Evolutionary conservation across 1,284 basidiomycete species (phyloP).

Genomic region (Heterobasidion irregulare): DNA sequence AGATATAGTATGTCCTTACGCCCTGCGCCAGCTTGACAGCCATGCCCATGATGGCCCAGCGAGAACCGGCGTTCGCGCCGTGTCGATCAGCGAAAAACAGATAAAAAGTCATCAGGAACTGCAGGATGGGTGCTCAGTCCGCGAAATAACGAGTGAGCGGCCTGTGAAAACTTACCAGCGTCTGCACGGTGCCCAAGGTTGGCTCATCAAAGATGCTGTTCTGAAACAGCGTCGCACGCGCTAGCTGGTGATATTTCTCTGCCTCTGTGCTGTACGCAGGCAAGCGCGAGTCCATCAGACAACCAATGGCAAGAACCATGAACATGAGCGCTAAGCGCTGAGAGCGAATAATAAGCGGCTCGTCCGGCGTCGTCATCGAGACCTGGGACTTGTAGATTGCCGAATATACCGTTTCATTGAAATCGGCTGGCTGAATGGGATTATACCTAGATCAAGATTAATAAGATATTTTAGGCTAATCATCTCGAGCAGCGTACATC

Average conservation of each 20-base stretch:
- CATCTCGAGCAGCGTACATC: conserved; percentile 41
- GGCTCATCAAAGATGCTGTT: conserved; percentile 67
- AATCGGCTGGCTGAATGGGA: conserved; percentile 55
- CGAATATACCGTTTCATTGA: conserved; percentile 55
- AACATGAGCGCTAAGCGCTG: conserved; percentile 68
- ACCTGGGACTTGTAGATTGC: conserved; percentile 50
- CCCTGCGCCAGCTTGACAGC: conserved; percentile 72
- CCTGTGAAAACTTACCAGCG: conserved; percentile 39
- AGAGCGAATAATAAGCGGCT: conserved; percentile 37
- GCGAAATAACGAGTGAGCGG: not conserved
- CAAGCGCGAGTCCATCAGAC: conserved; percentile 56
- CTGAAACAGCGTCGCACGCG: conserved; percentile 64
- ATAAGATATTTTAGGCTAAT: not conserved
- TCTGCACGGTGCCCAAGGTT: conserved; percentile 63
- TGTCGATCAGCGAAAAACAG: conserved; percentile 69
- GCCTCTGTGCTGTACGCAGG: conserved; percentile 67
- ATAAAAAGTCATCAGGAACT: conserved; percentile 76
- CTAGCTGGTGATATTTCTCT: conserved; percentile 71
- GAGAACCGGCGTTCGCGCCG: conserved; percentile 60
- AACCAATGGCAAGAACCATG: conserved; percentile 69
- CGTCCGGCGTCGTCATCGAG: conserved; percentile 35
- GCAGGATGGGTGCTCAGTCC: not conserved
- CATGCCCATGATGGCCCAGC: conserved; percentile 73
- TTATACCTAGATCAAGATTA: conserved; percentile 48
- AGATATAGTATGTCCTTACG: conserved; percentile 25